These are phyloP conservation scores for Reticulascus tulasneorum DNA, from an alignment of 2,329 filamentous ascomycete species.

Conservation along the genomic window DNA sequence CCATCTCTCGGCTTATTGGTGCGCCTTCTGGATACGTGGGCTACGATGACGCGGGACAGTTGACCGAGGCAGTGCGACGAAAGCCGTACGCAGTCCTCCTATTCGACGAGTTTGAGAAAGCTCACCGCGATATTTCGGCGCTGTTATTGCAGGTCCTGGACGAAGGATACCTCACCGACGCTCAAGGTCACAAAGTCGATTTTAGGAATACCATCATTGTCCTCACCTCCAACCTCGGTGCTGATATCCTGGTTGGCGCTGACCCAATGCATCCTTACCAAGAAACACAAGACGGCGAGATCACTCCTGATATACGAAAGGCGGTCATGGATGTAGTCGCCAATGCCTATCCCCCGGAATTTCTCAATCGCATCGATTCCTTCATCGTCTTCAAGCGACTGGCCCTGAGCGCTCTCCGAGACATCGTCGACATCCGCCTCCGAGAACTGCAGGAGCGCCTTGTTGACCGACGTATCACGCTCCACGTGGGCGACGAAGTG, in stretches of 20 bases:
- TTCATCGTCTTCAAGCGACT: slow-evolving; percentile 95
- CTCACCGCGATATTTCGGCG: slow-evolving; percentile 89
- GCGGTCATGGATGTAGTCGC: slow-evolving; percentile 88
- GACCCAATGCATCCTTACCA: slow-evolving; percentile 62
- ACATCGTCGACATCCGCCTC: slow-evolving; percentile 91
- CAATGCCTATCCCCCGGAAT: slow-evolving; percentile 76
- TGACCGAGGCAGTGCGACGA: slow-evolving; percentile 89
- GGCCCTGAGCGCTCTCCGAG: slow-evolving; percentile 70
- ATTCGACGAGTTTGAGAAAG: slow-evolving; percentile 98
- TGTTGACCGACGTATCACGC: slow-evolving; percentile 76
- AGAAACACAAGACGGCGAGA: slow-evolving; percentile 60
- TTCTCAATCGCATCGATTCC: slow-evolving; percentile 93
- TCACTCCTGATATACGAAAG: slow-evolving; percentile 68
- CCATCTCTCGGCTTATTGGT: slow-evolving; percentile 87
- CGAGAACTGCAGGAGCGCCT: slow-evolving; percentile 78
- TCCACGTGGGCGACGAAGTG: slow-evolving; percentile 67
- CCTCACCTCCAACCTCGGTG: slow-evolving; percentile 90
- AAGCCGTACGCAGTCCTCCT: slow-evolving; percentile 94
- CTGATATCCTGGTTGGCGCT: slow-evolving; percentile 80
- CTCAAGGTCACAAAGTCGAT: slow-evolving; percentile 93
- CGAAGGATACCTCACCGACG: slow-evolving; percentile 92
- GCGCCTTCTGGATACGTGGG: slow-evolving; percentile 92
- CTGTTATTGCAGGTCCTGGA: slow-evolving; percentile 91
- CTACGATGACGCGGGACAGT: slow-evolving; percentile 92
- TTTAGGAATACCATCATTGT: slow-evolving; percentile 97